Conservation (phyloP, 1,284 basidiomycete genomes). For the Coriolopsis trogii region DNA sequence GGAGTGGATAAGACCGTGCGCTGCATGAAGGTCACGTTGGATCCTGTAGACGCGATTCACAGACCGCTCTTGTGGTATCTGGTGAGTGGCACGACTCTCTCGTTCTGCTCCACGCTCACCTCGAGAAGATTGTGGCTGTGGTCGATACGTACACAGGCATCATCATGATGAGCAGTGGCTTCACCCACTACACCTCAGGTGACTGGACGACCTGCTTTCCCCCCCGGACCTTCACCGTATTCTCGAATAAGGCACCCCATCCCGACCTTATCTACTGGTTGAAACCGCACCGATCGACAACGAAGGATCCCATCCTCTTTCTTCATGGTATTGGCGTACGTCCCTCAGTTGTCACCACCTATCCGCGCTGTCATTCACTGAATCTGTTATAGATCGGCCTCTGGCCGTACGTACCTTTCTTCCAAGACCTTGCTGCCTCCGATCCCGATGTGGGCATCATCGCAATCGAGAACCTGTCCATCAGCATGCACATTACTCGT, state of each 20-base stretch:
- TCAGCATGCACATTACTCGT: conserved; percentile 60
- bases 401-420: conserved; percentile 54
- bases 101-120: not conserved
- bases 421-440: conserved; percentile 43
- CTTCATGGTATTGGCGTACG: conserved; percentile 68
- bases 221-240: conserved; percentile 47
- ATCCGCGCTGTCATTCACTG: not conserved
- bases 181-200: conserved; percentile 52
- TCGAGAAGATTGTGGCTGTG: conserved; percentile 50
- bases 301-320: conserved; percentile 57
- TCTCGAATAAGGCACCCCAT: conserved; percentile 45
- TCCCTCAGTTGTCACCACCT: conserved; percentile 2
- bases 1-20: conserved; percentile 40
- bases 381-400: conserved; percentile 53
- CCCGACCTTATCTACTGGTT: conserved; percentile 62
- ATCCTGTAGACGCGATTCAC: conserved; percentile 55
- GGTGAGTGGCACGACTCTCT: conserved; percentile 40
- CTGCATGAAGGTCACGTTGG: conserved; percentile 57
- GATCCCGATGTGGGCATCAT: conserved; percentile 56
- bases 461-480: conserved; percentile 59
- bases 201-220: conserved; percentile 51
- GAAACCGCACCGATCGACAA: conserved; percentile 51
- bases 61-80: conserved; percentile 65
- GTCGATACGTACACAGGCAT: conserved; percentile 51
- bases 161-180: conserved; percentile 45